Conservation (phyloP, 192 early-diverging fungal genomes). For the Backusella macrospora region DNA sequence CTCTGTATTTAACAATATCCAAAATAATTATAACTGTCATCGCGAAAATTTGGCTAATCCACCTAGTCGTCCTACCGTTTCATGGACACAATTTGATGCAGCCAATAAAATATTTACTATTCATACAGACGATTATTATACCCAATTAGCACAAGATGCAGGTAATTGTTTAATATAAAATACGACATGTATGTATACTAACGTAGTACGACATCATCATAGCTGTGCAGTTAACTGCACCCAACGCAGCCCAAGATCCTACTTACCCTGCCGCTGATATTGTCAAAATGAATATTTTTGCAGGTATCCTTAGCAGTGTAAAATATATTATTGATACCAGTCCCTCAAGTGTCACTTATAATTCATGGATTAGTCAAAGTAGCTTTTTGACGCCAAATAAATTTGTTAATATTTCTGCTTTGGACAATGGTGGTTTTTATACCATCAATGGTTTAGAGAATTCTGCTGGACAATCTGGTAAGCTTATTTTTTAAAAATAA, state of each 20-base stretch:
- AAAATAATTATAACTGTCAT: background rate
- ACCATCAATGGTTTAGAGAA: constrained; percentile 8
- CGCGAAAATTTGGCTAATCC: background rate
- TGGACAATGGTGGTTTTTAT: background rate
- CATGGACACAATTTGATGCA: constrained; percentile 5
- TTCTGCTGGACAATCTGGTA: background rate
- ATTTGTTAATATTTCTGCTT: background rate
- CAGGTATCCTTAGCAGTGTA: background rate
- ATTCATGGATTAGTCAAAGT: background rate
- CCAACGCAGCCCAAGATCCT: background rate
- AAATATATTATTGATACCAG: constrained; percentile 16
- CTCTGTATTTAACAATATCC: background rate
- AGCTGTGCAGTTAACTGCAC: background rate
- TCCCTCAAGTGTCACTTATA: background rate
- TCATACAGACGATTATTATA: background rate
- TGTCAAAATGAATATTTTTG: background rate
- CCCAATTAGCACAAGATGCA: constrained; percentile 18
- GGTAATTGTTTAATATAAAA: background rate
- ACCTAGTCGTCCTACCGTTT: background rate
- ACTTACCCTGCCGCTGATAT: background rate
- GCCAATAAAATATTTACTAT: background rate
- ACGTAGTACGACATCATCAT: background rate
- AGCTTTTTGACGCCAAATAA: background rate
- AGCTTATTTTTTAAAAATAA: background rate
- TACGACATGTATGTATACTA: background rate